These are phyloP conservation scores for Meira nashicola DNA, from an alignment of 1,284 basidiomycete genomes.

Conservation along the genomic window DNA sequence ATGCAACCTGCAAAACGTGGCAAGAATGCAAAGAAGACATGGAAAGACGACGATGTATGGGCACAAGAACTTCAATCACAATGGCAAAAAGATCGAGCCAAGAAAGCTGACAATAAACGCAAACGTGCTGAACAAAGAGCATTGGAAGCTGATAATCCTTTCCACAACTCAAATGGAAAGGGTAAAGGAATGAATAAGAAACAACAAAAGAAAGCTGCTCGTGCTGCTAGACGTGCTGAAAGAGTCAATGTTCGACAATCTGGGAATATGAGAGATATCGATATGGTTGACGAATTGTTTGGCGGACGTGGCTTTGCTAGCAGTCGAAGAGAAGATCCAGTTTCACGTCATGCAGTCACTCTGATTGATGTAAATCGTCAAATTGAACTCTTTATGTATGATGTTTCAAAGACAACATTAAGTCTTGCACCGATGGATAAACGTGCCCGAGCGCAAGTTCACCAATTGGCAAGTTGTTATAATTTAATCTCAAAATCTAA, in stretches of 20 bases:
- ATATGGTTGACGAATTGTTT: too few relatives aligned
- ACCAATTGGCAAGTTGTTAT: conserved; percentile 47
- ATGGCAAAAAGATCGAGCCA: conserved; percentile 74
- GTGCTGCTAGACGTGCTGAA: conserved; percentile 21
- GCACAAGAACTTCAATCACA: conserved; percentile 65
- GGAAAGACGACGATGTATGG: conserved; percentile 61
- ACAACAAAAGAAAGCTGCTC: conserved; percentile 26
- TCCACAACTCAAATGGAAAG: conserved; percentile 43
- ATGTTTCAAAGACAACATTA: conserved; percentile 36
- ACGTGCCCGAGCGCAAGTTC: conserved; percentile 46
- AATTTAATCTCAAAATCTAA: conserved; percentile 34
- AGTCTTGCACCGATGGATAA: conserved; percentile 50
- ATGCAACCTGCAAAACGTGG: conserved; percentile 7
- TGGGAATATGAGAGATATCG: not conserved
- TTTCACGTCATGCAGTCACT: conserved; percentile 18
- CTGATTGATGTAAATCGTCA: conserved; percentile 39
- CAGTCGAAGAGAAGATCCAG: not conserved
- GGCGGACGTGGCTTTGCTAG: not conserved
- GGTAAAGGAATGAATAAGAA: conserved; percentile 32
- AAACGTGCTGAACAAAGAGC: conserved; percentile 60
- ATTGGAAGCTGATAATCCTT: conserved; percentile 58
- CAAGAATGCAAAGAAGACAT: conserved; percentile 53
- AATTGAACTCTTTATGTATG: conserved; percentile 37
- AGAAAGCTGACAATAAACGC: conserved; percentile 73
- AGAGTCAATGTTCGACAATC: conserved; percentile 7